These are phyloP conservation scores for Phycomyces blakesleeanus DNA, from an alignment of 192 early-diverging fungal species.

Conservation along the genomic window DNA sequence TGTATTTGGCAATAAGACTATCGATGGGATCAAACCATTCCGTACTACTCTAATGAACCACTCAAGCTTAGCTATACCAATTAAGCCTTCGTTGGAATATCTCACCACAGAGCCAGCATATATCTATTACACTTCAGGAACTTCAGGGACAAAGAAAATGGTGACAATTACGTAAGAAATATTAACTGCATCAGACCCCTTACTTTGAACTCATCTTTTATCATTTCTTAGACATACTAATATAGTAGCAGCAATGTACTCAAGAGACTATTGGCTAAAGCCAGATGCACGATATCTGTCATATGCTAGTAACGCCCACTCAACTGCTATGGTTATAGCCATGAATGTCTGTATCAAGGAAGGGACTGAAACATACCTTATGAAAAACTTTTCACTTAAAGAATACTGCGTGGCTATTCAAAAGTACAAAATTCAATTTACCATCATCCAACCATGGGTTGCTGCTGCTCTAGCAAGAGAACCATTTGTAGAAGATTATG, in stretches of 20 bases:
- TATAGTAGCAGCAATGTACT: neutral
- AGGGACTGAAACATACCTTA: constrained; percentile 1
- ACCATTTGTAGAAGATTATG: constrained; percentile 28
- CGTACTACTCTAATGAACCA: neutral
- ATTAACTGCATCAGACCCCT: neutral
- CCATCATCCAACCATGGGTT: constrained; percentile 60
- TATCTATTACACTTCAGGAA: constrained; percentile 3
- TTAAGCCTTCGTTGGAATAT: neutral
- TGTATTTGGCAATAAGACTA: neutral
- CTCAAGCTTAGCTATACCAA: neutral
- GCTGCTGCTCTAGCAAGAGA: constrained; percentile 52
- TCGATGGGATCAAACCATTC: neutral
- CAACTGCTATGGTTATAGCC: neutral
- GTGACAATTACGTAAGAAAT: neutral
- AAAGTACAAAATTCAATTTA: constrained; percentile 53
- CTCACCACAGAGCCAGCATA: neutral
- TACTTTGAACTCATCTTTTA: neutral
- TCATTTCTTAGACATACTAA: neutral
- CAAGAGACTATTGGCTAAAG: neutral
- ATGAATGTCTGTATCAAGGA: neutral
- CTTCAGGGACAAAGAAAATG: neutral
- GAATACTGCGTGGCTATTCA: constrained; percentile 48
- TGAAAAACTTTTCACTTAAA: constrained; percentile 57
- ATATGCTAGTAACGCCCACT: neutral
- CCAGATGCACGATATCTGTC: neutral